A percentile compares a stretch with the other conserved stretches of the same genome.
These are phyloP conservation scores for Aquilaria sinensis DNA, from an alignment of 345 rosid species.

Conservation along the genomic window DNA sequence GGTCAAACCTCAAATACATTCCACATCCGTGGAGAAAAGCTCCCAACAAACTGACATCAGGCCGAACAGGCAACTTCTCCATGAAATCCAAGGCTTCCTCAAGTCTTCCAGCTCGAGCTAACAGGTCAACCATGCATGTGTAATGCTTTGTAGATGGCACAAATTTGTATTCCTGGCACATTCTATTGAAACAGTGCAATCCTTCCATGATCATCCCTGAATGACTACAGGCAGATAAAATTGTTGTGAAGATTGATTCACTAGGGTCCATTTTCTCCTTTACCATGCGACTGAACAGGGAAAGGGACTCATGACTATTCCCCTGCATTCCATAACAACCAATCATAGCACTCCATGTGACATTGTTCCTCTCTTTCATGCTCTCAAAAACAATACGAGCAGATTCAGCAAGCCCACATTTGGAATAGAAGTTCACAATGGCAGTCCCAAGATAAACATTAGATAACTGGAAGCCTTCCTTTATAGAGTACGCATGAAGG, in stretches of 20 bases:
- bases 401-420: slow-evolving; percentile 64
- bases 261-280: slow-evolving; percentile 47
- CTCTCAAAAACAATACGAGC: slow-evolving; percentile 55
- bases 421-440: slow-evolving; percentile 71
- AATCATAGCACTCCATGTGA: slow-evolving; percentile 87
- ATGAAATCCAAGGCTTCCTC: slow-evolving; percentile 75
- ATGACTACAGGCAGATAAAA: slow-evolving; percentile 75
- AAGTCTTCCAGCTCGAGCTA: slow-evolving; percentile 82
- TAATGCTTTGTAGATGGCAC: slow-evolving; percentile 71
- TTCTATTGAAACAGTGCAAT: slow-evolving; percentile 48
- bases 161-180: slow-evolving; percentile 57
- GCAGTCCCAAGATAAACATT: slow-evolving; percentile 77
- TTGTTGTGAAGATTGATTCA: slow-evolving; percentile 62
- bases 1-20: slow-evolving; percentile 78
- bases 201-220: slow-evolving; percentile 80
- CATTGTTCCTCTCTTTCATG: slow-evolving; percentile 49
- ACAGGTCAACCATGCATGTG: slow-evolving; percentile 74
- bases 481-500: slow-evolving; percentile 55
- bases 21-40: slow-evolving; percentile 92
- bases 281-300: slow-evolving; percentile 56
- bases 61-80: slow-evolving; percentile 62
- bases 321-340: slow-evolving; percentile 74
- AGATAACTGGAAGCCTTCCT: slow-evolving; percentile 43
- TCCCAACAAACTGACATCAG: slow-evolving; percentile 49
- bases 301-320: slow-evolving; percentile 39